These are phyloP conservation scores for Pholiota conissans DNA, from an alignment of 768 basidiomycete species.

Conservation along the genomic window DNA sequence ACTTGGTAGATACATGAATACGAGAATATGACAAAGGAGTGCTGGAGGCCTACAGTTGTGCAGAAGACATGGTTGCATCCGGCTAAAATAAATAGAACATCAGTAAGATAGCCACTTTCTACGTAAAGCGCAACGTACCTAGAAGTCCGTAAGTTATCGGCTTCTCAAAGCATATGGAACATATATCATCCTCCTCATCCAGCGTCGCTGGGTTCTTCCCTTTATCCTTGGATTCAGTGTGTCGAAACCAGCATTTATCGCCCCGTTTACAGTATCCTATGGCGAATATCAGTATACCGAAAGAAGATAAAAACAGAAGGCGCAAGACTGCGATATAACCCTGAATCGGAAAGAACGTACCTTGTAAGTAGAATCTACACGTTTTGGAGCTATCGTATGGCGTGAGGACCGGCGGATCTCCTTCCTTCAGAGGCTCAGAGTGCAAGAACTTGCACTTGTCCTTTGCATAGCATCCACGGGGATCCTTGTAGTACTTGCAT, in stretches of 20 bases:
- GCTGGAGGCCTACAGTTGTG: conserved; percentile 46
- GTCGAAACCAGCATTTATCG: conserved; percentile 75
- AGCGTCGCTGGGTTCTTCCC: conserved; percentile 7
- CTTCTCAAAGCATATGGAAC: conserved; percentile 76
- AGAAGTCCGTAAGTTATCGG: conserved; percentile 70
- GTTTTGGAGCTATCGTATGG: conserved; percentile 72
- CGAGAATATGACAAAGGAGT: background rate
- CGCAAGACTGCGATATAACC: background rate
- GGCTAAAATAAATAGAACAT: conserved; percentile 34
- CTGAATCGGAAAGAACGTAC: no score
- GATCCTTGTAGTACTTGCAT: conserved; percentile 64
- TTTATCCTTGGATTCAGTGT: conserved; percentile 33
- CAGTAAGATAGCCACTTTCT: background rate
- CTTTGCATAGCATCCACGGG: conserved; percentile 70
- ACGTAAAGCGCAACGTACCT: conserved; percentile 39
- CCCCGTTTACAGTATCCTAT: conserved; percentile 73
- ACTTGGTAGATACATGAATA: conserved; percentile 41
- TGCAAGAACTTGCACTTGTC: conserved; percentile 79
- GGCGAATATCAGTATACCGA: conserved; percentile 1
- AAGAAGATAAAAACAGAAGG: background rate
- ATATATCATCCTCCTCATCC: conserved; percentile 45
- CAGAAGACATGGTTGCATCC: conserved; percentile 83
- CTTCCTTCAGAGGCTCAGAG: conserved; percentile 40
- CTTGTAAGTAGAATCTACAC: conserved; percentile 64
- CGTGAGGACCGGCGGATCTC: conserved; percentile 39